Conservation (phyloP, 1,284 basidiomycete genomes). For the Pterulicium gracile region DNA sequence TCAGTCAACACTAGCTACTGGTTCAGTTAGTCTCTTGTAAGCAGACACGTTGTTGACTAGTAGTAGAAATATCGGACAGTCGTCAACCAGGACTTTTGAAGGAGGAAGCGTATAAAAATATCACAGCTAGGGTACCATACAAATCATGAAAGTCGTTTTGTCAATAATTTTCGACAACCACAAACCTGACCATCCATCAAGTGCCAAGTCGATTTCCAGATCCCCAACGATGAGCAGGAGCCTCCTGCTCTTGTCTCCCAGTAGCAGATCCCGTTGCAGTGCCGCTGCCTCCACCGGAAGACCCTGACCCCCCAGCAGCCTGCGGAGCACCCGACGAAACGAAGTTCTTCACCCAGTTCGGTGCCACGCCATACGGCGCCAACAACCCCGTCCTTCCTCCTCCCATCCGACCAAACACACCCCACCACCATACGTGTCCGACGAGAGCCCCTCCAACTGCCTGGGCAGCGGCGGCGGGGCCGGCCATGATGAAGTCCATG, state of each 20-base stretch:
- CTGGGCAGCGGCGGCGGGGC: slow-evolving; percentile 44
- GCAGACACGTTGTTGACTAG: no score
- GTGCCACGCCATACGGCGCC: slow-evolving; percentile 9
- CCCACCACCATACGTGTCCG: slow-evolving; percentile 76
- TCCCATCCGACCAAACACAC: slow-evolving; percentile 34
- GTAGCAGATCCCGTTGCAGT: slow-evolving; percentile 8
- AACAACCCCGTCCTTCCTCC: slow-evolving; percentile 24
- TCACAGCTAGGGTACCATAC: no score
- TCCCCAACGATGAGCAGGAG: slow-evolving; percentile 37
- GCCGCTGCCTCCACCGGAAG: slow-evolving; percentile 17
- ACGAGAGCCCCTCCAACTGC: slow-evolving; percentile 61
- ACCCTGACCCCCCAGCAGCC: slow-evolving; percentile 13
- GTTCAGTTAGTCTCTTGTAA: no score
- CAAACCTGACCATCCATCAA: no score
- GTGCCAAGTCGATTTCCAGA: slow-evolving; percentile 29
- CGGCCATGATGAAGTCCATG: slow-evolving; percentile 61
- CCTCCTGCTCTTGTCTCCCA: slow-evolving; percentile 6
- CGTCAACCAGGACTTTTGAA: no score
- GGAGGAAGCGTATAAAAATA: no score
- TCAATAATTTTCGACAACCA: no score
- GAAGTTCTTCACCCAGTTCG: slow-evolving; percentile 10
- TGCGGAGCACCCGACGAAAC: slow-evolving; percentile 22
- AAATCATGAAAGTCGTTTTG: no score
- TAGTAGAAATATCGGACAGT: no score
- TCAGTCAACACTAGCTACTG: no score